Percentiles rank a stretch among this genome's conserved stretches.
phyloP scores from a whole-genome alignment of 768 basidiomycete species.

The Termitomyces sp. region DNA sequence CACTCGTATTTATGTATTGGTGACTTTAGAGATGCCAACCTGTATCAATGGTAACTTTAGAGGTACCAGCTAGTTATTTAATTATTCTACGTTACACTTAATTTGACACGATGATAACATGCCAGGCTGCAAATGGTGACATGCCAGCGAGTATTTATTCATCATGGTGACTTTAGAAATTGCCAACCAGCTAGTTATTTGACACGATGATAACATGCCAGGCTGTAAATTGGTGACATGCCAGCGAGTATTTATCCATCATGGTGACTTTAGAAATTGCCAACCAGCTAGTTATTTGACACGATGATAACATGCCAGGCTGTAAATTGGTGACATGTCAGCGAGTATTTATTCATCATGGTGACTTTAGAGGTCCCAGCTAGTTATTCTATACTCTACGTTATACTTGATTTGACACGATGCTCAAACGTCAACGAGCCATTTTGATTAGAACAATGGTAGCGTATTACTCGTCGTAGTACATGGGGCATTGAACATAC shows the following conservation, averaged over 20 bases:
- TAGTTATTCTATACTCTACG: conserved; percentile 2
- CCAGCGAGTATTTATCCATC: too few relatives aligned
- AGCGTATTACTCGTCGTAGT: conserved; percentile 15
- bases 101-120: neutral
- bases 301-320: too few relatives aligned
- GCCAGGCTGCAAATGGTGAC: too few relatives aligned
- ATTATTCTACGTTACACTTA: conserved; percentile 2
- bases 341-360: conserved; percentile 16
- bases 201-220: too few relatives aligned
- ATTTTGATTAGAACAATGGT: conserved; percentile 14
- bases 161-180: too few relatives aligned
- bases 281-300: too few relatives aligned
- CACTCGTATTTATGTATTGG: conserved; percentile 33
- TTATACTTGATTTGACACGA: conserved; percentile 1
- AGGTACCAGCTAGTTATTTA: conserved; percentile 3
- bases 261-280: too few relatives aligned
- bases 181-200: too few relatives aligned
- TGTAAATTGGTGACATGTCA: too few relatives aligned
- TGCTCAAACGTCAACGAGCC: neutral
- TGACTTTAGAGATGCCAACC: conserved; percentile 10
- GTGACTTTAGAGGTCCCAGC: conserved; percentile 9
- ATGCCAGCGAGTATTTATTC: too few relatives aligned
- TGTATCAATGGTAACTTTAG: conserved; percentile 30
- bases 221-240: too few relatives aligned
- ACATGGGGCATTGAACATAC: conserved; percentile 12